Base-by-base conservation (phyloP, 2,329 filamentous ascomycete genomes). In the Diplocarpon rosae region DNA sequence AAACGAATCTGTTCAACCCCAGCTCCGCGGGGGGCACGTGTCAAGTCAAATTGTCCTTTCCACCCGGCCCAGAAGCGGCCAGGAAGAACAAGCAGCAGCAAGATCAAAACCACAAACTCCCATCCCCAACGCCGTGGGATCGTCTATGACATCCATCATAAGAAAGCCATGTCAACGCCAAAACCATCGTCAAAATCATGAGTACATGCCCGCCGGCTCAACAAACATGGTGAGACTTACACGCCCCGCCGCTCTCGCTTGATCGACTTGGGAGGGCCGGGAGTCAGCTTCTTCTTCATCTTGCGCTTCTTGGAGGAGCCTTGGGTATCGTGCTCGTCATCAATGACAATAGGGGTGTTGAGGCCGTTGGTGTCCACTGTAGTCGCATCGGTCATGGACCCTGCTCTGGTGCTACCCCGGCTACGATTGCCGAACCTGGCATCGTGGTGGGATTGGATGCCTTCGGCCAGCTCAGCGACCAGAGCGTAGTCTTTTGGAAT, bases 371-470 rank as follows among this genome's bases (percentile, higher is more conserved):
- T 57, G 38, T 62, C 58, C 9, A 59, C 38, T 7, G 61, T 63
- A 2, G 61, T 60, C 5, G 56, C 61, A 46, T 63, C 60, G 0
- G 60, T 63, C 52, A 63, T 38, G 17, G 48, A 55, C 2, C 45
- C 52, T 8, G 50, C 48, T 36, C 43, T 35, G 6, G 51, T 52
- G 16, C 47, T 49, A 2, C 29, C 24, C 16, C 50, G 48, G 29
- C 42, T 9, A 13, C 33, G 38, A 16, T 16, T 20, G 10, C 42
- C 43, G 32, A 57, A 54, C 13, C 24, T 35, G 27, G 43, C 43
- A 31, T 58, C 50, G 29, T 56, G 51, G 7, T 52, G 49, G 8
- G 45, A 12, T 10, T 51, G 47, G 30, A 60, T 58, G 16, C 58
- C 56, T 9, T 57, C 56, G 2, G 54, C 57, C 34, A 62, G 44